Percentiles rank a stretch among this genome's conserved stretches.
phyloP scores from a whole-genome alignment of 345 rosid species.

The Angophora floribunda region DNA sequence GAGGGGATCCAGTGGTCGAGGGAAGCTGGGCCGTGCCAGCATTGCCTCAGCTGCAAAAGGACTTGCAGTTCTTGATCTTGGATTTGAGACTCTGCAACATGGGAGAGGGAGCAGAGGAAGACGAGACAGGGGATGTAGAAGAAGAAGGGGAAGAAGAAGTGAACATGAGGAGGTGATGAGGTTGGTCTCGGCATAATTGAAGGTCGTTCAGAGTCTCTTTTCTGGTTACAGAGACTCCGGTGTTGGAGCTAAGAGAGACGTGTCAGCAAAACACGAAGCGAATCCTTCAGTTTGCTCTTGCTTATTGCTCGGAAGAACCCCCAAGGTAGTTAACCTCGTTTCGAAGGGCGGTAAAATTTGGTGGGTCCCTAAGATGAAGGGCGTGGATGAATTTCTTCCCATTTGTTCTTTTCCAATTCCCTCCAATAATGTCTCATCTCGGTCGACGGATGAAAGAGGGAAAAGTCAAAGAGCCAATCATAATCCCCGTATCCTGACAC shows the following conservation, averaged over 20 bases:
- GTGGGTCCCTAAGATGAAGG: neutral
- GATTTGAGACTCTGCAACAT: slow-evolving; percentile 12
- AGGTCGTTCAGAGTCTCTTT: neutral
- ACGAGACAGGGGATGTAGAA: neutral
- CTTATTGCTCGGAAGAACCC: neutral
- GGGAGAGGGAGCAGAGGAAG: neutral
- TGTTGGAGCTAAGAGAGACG: too few species aligned
- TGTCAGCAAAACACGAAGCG: neutral
- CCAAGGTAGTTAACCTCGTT: neutral
- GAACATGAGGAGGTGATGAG: neutral
- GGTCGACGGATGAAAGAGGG: neutral
- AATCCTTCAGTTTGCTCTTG: neutral
- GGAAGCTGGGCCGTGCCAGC: slow-evolving; percentile 28
- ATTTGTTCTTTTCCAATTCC: neutral
- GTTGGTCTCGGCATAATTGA: neutral
- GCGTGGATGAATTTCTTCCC: fast-evolving
- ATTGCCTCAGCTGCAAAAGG: slow-evolving; percentile 26
- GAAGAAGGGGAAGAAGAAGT: neutral
- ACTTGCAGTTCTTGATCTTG: slow-evolving; percentile 23
- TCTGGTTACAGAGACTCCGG: too few species aligned
- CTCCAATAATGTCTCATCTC: neutral
- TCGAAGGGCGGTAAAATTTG: fast-evolving
- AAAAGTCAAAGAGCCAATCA: neutral
- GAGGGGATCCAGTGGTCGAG: slow-evolving; percentile 26
- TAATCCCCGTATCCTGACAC: neutral